Base-by-base conservation (phyloP, 495 filamentous ascomycete genomes). In the Opeltia flavorubescens region DNA sequence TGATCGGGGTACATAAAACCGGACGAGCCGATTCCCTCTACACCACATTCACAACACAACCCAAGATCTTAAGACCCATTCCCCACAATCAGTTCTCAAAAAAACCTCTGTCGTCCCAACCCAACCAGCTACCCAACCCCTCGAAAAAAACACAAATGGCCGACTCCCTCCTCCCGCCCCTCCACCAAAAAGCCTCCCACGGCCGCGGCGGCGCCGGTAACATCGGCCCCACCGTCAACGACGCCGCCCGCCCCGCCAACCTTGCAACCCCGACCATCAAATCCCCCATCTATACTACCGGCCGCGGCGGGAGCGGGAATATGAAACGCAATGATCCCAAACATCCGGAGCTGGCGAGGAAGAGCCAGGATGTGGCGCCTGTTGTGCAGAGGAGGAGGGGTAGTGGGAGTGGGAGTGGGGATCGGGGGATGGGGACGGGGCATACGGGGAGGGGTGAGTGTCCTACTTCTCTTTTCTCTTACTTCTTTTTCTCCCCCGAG, bases 251-350 rank as follows among this genome's bases (percentile, higher is more conserved):
- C 11, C 67, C n/a, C n/a, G n/a, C 77, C 47, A 83, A 86, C 54
- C 72, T 94, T 46, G 66, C 78, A 52, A 94, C 88, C 3, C 89
- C 89, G 0, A 83, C 77, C 35, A 77, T 95, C 58, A 94, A 94
- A 65, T 72, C 72, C 18, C 68, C 83, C 13, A 66, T 86, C 49
- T 89, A 86, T 57, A 94, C 89, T 4, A 95, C 89, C 17, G 89
- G 80, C 28, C 77, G 79, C 50, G 79, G 79, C 20, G 79, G 79
- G 48, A 67, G 67, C 8, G 84, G 84, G 20, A 89, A 89, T 62
- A 88, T 89, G 81, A 69, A 78, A 17, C 72, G 77, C 53, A 74
- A 74, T 44, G 80, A 87, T 50, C 77, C 78, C 3, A 65, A 70
- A 15, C 62, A 65, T 38, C 74, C 74, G 4, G 75, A 80, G 53